Evolutionary conservation across 2,329 filamentous ascomycete genomes (phyloP).

Genomic region (Stachybotrys elegans): DNA sequence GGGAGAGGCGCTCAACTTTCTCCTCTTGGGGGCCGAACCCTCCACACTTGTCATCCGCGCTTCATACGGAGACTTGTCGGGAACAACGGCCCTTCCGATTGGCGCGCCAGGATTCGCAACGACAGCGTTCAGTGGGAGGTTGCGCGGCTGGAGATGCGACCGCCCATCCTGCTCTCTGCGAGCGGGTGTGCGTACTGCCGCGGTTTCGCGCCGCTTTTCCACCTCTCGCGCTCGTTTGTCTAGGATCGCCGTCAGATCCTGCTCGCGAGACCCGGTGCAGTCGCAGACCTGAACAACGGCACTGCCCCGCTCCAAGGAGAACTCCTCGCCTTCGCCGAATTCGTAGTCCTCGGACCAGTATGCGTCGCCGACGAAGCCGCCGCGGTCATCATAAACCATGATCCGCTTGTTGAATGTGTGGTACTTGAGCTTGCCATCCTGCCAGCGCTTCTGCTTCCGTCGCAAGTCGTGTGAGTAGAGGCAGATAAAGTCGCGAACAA

Average conservation of each 20-base stretch:
- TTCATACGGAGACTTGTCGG: slow-evolving; percentile 28
- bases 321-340: slow-evolving; percentile 77
- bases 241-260: slow-evolving; percentile 71
- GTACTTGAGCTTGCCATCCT: slow-evolving; percentile 82
- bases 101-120: slow-evolving; percentile 21
- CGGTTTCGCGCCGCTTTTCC: slow-evolving; percentile 40
- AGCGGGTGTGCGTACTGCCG: slow-evolving; percentile 28
- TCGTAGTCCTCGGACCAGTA: slow-evolving; percentile 69
- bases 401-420: slow-evolving; percentile 88
- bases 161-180: no score
- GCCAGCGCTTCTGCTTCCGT: slow-evolving; percentile 88
- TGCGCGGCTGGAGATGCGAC: slow-evolving; percentile 31
- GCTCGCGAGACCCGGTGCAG: slow-evolving; percentile 64
- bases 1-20: slow-evolving; percentile 21
- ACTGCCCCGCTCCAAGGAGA: slow-evolving; percentile 69
- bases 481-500: slow-evolving; percentile 77
- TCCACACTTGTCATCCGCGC: slow-evolving; percentile 17
- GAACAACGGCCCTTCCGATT: slow-evolving; percentile 26
- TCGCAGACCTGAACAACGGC: slow-evolving; percentile 79
- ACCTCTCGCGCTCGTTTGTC: slow-evolving; percentile 62
- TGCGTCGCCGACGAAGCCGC: slow-evolving; percentile 77
- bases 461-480: slow-evolving; percentile 82
- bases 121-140: slow-evolving; percentile 37
- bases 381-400: slow-evolving; percentile 82
- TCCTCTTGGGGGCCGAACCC: slow-evolving; percentile 20